Evolutionary conservation across 1,284 basidiomycete species (phyloP).

Genomic region (Ceratorhiza oryzae-sativae): DNA sequence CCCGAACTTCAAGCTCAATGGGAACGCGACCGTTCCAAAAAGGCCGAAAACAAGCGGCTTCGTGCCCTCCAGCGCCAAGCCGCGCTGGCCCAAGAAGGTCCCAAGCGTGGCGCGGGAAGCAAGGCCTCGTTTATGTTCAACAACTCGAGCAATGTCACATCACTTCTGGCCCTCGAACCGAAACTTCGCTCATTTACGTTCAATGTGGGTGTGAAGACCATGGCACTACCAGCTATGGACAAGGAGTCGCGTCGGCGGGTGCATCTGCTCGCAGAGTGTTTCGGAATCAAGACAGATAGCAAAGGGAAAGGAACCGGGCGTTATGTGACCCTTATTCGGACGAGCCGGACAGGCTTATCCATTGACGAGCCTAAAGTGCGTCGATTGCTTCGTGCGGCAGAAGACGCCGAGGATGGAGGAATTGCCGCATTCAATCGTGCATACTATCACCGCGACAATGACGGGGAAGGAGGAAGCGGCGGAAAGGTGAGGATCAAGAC

Average conservation of each 20-base stretch:
- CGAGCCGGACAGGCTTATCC: constrained; percentile 59
- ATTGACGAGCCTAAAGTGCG: constrained; percentile 68
- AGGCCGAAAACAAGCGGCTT: constrained; percentile 75
- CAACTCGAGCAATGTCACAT: constrained; percentile 12
- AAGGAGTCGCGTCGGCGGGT: constrained; percentile 73
- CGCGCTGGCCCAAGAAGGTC: constrained; percentile 59
- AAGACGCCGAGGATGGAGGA: constrained; percentile 49
- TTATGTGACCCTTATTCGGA: constrained; percentile 75
- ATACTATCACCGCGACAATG: constrained; percentile 50
- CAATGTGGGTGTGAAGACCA: constrained; percentile 58
- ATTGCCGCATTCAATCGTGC: constrained; percentile 41
- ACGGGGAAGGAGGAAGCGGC: constrained; percentile 45
- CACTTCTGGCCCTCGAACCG: constrained; percentile 59
- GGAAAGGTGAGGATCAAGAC: constrained; percentile 55
- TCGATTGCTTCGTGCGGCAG: constrained; percentile 49
- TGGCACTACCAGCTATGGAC: constrained; percentile 78
- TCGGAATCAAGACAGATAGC: constrained; percentile 77
- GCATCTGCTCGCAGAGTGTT: constrained; percentile 79
- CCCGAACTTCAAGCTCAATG: constrained; percentile 73
- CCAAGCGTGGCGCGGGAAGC: constrained; percentile 45
- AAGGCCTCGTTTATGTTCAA: constrained; percentile 36
- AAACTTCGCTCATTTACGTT: constrained; percentile 74
- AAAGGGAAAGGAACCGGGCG: constrained; percentile 69
- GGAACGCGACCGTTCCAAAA: constrained; percentile 81
- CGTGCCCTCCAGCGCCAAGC: constrained; percentile 60